A percentile compares a stretch with the other conserved stretches of the same genome.
Evolutionary conservation across 371 early-diverging fungal genomes (phyloP).

Genomic region (Dentiscutata heterogama): DNA sequence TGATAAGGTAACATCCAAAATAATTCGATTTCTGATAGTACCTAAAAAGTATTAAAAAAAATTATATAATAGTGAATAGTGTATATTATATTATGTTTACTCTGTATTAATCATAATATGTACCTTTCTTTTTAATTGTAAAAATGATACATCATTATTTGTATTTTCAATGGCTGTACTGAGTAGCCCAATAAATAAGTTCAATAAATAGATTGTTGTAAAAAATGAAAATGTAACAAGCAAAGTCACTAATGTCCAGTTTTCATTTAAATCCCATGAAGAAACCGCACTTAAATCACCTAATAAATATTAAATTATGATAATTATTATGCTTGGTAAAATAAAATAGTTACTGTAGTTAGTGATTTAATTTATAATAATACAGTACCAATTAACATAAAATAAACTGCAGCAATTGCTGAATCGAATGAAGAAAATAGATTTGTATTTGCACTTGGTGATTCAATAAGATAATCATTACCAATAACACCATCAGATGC

Average conservation of each 20-base stretch:
- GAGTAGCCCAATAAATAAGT: constrained; percentile 27
- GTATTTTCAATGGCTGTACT: not conserved
- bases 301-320: no score
- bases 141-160: constrained; percentile 3
- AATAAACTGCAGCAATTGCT: not conserved
- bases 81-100: no score
- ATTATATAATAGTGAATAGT: no score
- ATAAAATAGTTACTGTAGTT: not conserved
- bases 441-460: not conserved
- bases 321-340: no score
- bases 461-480: not conserved
- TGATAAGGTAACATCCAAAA: constrained; percentile 3
- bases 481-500: not conserved
- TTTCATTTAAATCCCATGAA: not conserved
- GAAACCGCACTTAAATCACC: not conserved
- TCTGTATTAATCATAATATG: no score
- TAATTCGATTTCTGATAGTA: constrained; percentile 14
- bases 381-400: not conserved
- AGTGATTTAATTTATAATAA: not conserved
- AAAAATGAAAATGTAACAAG: constrained; percentile 14
- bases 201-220: constrained; percentile 7
- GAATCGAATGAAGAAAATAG: not conserved
- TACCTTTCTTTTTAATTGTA: constrained; percentile 20
- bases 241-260: not conserved
- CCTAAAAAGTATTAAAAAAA: no score